These are phyloP conservation scores for Grammothele lineata DNA, from an alignment of 768 basidiomycete species.

Conservation along the genomic window DNA sequence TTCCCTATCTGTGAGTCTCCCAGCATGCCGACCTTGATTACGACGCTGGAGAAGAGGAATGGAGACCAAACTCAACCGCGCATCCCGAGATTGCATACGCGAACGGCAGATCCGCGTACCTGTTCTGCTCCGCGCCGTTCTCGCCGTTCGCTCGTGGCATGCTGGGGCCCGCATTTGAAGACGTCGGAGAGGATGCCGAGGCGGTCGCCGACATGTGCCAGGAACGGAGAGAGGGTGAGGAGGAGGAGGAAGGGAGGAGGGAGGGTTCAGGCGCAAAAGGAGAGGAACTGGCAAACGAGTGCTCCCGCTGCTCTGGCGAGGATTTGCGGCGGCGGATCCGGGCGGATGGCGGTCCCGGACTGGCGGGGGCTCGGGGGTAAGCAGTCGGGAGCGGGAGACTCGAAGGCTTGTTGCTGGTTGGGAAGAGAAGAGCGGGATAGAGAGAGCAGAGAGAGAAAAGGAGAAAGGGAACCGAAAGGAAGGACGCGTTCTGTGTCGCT, in stretches of 20 bases:
- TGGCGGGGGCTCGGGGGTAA: too few relatives aligned
- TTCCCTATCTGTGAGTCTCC: slow-evolving; percentile 99
- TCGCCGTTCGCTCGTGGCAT: slow-evolving; percentile 16
- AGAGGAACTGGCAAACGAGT: slow-evolving; percentile 10
- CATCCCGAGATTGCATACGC: background rate
- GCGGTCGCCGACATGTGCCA: slow-evolving; percentile 25
- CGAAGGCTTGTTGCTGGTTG: slow-evolving; percentile 3
- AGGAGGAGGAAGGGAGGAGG: slow-evolving; percentile 3
- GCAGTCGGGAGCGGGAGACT: slow-evolving; percentile 13
- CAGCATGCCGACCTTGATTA: slow-evolving; percentile 99
- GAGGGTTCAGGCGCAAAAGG: slow-evolving; percentile 5
- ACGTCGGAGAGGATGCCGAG: slow-evolving; percentile 22
- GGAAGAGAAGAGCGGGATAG: too few relatives aligned
- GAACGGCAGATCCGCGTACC: slow-evolving; percentile 6
- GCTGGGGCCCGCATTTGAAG: slow-evolving; percentile 24
- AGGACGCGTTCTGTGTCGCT: slow-evolving; percentile 25
- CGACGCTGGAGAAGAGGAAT: slow-evolving; percentile 54
- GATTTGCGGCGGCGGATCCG: slow-evolving; percentile 5
- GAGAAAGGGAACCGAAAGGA: slow-evolving; percentile 20
- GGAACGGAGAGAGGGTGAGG: slow-evolving; percentile 4
- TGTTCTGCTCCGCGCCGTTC: slow-evolving; percentile 27
- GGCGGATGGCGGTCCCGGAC: too few relatives aligned
- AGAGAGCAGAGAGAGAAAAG: slow-evolving; percentile 7
- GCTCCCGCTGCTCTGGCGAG: slow-evolving; percentile 15
- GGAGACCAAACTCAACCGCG: too few relatives aligned